Base-by-base conservation (phyloP, 2,329 filamentous ascomycete genomes). In the Penicillium sp. region DNA sequence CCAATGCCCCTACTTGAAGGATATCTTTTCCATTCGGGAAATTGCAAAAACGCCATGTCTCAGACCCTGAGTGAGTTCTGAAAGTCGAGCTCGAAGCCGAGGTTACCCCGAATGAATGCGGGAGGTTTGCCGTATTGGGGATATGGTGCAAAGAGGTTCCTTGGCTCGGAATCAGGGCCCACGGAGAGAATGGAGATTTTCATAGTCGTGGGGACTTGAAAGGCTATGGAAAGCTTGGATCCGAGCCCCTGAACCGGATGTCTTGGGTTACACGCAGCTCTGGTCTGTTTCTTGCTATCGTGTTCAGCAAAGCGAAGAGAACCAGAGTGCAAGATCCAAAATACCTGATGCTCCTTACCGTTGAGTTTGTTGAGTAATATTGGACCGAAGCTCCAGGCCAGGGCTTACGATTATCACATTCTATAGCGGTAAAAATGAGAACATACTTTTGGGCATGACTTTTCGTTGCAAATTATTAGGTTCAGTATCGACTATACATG, bases 401-500 rank as follows among this genome's bases (percentile, higher is more conserved):
- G 24, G 4, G 24, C 10, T 1, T 18, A 19, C 7, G 18, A 9
- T 22, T 44, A 44, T n/a, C 5, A 27, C 9, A 27, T 27, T 33
- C 4, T 27, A 11, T 18, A 4, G n/a, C 24, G 18, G 22, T 19
- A 22, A 37, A 37, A 2, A 9, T 31, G 9, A 33, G 5, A 6
- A 35, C 27, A n/a, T 18, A 7, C 24, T 19, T 22, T 46, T 33
- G 41, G 51, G 16, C 41, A 54, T 51, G 19, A 51, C 4, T 16
- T 22, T 11, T 39, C 49, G 49, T 39, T 27, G 16, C 24, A 35
- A 27, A 51, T 13, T 40, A 46, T 31, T 31, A 22, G 18, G 19
- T 22, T 18, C n/a, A 27, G 31, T 39, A 37, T 19, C 35, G 22
- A 55, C 56, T 60, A 69, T 60, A 69, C 59, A 58, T 67, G 64